Evolutionary conservation across 331 rosid genomes (phyloP), one percentile per base, ranked within the genome.

Genomic region (Arachis monticola): DNA sequence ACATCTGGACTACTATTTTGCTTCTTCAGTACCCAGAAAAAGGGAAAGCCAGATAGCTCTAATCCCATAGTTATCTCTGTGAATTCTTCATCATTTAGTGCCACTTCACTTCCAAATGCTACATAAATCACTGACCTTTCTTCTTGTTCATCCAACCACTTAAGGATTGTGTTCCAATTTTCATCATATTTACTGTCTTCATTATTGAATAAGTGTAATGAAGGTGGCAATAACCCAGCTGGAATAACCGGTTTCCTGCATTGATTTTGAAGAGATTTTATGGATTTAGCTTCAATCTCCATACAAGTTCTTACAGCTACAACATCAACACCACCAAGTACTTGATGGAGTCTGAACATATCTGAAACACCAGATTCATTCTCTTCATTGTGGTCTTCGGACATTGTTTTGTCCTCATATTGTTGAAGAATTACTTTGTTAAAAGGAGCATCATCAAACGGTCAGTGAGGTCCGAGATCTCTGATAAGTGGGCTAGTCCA

Each of bases 131-230:
- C 73, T 27, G 72, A 70, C 11, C 42, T 14, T 27, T 71, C 42
- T 35, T 70, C 57, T 10, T 70, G 66, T 48, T 56, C 42, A 8
- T 70, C 56, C 22, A 70, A 32, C 75, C 75, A 70, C 44, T 57
- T 63, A 9, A 14, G 66, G 47, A 70, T 70, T 42, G 42, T 22
- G 2, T 58, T 0, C 75, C 66, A 70, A 22, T 4, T 42, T 0
- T 48, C 63, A 57, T 70, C 30, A 35, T 35, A 0, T 6, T 22
- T 44, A 3, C 10, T 2, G 8, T 27, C 67, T 10, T 48, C 65
- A 14, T 7, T 11, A 5, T 31, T 27, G 1, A 10, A 63, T 30
- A 10, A 51, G 12, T 60, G 35, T 2, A 40, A 6, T 1, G 60
- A 13, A 4, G 60, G 48, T 60, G 59, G 77, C 32, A 72, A 12